These are phyloP conservation scores for Metschnikowia kofuensis DNA, from an alignment of 805 yeast genomes.

Conservation along the genomic window DNA sequence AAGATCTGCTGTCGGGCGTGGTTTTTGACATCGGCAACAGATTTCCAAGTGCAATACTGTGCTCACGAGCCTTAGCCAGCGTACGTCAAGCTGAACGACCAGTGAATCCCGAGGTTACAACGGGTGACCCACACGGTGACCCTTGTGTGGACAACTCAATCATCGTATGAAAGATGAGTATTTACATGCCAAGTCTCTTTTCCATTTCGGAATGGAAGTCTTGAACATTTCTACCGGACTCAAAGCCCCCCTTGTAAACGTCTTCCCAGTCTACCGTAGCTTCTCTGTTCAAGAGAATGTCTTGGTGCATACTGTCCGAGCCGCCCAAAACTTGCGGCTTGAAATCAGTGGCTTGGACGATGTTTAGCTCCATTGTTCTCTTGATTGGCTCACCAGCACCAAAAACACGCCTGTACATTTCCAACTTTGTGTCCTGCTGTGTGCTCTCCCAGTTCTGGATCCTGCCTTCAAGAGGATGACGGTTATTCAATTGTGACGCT, in stretches of 20 bases:
- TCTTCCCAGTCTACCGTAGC: slow-evolving; percentile 90
- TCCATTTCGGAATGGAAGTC: slow-evolving; percentile 79
- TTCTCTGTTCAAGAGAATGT: slow-evolving; percentile 78
- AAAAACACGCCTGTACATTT: slow-evolving; percentile 74
- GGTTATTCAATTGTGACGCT: slow-evolving; percentile 62
- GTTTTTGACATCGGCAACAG: no score
- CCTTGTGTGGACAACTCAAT: no score
- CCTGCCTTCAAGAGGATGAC: slow-evolving; percentile 85
- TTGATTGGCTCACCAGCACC: slow-evolving; percentile 95
- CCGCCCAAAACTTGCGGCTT: slow-evolving; percentile 65
- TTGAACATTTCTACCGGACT: slow-evolving; percentile 33
- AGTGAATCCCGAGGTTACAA: no score
- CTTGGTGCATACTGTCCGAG: slow-evolving; percentile 59
- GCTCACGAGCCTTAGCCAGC: no score
- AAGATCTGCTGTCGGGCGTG: no score
- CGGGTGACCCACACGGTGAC: no score
- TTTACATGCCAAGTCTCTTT: slow-evolving; percentile 51
- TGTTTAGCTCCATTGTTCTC: slow-evolving; percentile 81
- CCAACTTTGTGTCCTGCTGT: slow-evolving; percentile 66
- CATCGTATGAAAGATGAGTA: no score
- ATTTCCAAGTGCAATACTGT: no score
- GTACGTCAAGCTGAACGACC: no score
- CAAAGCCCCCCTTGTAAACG: slow-evolving; percentile 62
- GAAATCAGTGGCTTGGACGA: slow-evolving; percentile 68
- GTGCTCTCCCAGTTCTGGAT: slow-evolving; percentile 76